Evolutionary conservation across 2,329 filamentous ascomycete species (phyloP).

Genomic region (Penicillium freii): DNA sequence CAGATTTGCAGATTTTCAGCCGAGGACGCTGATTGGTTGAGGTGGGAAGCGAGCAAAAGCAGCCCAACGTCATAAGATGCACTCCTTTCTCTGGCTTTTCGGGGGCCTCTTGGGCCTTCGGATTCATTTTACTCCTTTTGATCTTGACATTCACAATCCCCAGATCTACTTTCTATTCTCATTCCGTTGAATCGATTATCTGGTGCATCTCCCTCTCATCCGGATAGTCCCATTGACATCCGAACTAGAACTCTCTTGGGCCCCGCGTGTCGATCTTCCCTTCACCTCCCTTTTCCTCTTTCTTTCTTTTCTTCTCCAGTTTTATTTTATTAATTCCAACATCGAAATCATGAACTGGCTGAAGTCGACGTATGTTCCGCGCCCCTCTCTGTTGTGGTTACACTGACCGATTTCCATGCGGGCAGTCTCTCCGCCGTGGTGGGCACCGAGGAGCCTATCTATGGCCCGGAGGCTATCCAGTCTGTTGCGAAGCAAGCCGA

Average conservation of each 20-base stretch:
- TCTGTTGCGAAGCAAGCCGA: conserved; percentile 80
- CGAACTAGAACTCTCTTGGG: conserved; percentile 27
- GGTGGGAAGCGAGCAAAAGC: conserved; percentile 24
- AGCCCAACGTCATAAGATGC: conserved; percentile 22
- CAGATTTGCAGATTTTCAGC: conserved; percentile 21
- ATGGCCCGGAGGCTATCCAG: conserved; percentile 82
- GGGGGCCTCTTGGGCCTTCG: neutral
- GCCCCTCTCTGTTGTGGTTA: conserved; percentile 13
- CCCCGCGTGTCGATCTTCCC: conserved; percentile 36
- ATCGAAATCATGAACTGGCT: conserved; percentile 82
- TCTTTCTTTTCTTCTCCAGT: conserved; percentile 12
- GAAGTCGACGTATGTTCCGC: conserved; percentile 72
- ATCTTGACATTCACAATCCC: neutral
- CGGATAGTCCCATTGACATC: conserved; percentile 21
- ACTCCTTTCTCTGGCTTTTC: neutral
- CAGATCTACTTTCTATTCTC: neutral
- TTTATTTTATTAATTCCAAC: neutral
- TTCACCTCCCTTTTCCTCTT: conserved; percentile 24
- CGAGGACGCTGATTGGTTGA: conserved; percentile 20
- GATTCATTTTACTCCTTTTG: neutral
- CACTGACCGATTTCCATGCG: conserved; percentile 51
- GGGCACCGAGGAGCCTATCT: conserved; percentile 94
- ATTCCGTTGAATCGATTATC: neutral
- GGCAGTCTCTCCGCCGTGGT: conserved; percentile 69
- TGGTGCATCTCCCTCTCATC: conserved; percentile 1